Base-by-base conservation (phyloP, 139 green algal species). In the Chlorella vulgaris region DNA sequence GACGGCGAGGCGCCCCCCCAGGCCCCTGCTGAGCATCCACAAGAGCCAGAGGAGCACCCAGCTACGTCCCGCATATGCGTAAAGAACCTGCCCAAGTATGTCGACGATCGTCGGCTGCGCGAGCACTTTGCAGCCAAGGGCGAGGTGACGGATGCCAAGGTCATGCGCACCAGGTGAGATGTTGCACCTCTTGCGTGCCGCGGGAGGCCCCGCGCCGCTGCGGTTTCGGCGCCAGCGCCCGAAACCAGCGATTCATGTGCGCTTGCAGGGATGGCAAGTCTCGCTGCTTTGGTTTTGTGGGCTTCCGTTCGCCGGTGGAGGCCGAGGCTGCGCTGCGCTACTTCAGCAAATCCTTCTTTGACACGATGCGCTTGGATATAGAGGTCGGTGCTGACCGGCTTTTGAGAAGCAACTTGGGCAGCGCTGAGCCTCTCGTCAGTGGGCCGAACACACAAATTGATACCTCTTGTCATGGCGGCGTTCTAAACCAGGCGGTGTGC, bases 231-330 rank as follows among this genome's bases (percentile, higher is more conserved):
- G 55, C 55, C 55, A 21, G 55, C 38, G 28, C 42, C 73, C 58
- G 55, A 15, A 65, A 65, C 55, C 55, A 21, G 35, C 7, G 10
- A 31, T 38, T 22, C 33, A 5, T 22, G 71, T 35, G 35, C 10
- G 7, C 5, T 7, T 2, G 62, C 91, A 99, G 96, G 78, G 94
- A 98, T 83, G 96, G 96, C 29, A 76, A 86, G 29, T 98, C 95
- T 10, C 89, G 97, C 6, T 91, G 95, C 68, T 94, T 99, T 86
- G 96, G 87, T 2, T 99, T 99, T 83, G 89, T 99, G 7, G 97
- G 97, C 51, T 99, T 94, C 89, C 91, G 89, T 26, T 92, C 86
- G 0, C 87, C 86, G 26, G 89, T 90, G 13, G 85, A 98, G 39
- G 95, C 97, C 0, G 70, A 62, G 53, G 70, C 62, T 7, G 97